phyloP scores from a whole-genome alignment of 2,329 filamentous ascomycete species.

The Colletotrichum australisinense region DNA sequence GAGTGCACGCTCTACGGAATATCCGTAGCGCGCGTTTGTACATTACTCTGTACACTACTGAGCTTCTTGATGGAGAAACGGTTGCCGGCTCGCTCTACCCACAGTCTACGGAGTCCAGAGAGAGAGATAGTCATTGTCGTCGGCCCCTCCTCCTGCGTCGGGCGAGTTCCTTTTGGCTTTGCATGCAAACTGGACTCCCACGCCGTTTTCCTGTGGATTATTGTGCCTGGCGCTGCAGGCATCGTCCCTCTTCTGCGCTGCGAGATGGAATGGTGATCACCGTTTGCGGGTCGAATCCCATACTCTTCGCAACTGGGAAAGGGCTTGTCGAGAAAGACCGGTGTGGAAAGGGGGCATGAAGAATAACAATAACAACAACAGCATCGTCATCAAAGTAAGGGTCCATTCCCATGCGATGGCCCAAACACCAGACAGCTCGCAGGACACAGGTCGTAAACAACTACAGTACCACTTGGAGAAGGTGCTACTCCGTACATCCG shows the following conservation, averaged over 20 bases:
- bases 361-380: neutral
- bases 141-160: neutral
- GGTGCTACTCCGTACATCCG: neutral
- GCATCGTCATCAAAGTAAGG: neutral
- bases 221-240: conserved; percentile 30
- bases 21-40: too few relatives aligned
- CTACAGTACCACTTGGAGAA: neutral
- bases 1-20: neutral
- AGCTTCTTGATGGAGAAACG: neutral
- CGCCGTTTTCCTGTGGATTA: neutral
- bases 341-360: neutral
- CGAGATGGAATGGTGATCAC: conserved; percentile 18
- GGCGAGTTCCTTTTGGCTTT: neutral
- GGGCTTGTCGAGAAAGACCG: neutral
- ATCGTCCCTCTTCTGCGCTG: conserved; percentile 14
- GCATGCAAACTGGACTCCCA: neutral
- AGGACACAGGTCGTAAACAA: neutral
- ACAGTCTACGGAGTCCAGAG: neutral
- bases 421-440: neutral
- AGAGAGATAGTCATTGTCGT: neutral
- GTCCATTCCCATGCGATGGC: neutral
- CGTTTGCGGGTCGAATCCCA: neutral
- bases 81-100: neutral
- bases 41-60: neutral
- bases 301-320: neutral